phyloP scores from a whole-genome alignment of 805 yeast genomes.

The Starmerella gropengiesseri region DNA sequence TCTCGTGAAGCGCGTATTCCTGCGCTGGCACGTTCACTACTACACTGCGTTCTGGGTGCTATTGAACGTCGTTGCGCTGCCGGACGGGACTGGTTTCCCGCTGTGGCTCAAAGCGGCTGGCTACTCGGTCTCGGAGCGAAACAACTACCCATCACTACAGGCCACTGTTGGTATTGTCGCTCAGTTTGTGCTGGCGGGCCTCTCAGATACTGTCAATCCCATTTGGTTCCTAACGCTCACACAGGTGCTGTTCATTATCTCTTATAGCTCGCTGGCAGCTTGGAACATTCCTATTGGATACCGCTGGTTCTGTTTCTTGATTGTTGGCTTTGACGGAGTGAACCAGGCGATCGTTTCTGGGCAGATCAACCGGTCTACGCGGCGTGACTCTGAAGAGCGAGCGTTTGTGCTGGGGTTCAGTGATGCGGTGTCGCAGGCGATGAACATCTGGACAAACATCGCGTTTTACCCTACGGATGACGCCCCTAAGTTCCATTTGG shows the following conservation, averaged over 20 bases:
- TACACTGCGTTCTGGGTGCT: conserved; percentile 31
- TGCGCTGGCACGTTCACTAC: conserved; percentile 29
- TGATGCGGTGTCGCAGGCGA: conserved; percentile 35
- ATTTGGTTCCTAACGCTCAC: conserved; percentile 31
- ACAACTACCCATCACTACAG: conserved; percentile 36
- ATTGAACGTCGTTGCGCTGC: conserved; percentile 34
- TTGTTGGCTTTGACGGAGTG: conserved; percentile 31
- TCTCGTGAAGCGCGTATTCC: conserved; percentile 24
- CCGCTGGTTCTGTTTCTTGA: conserved; percentile 34
- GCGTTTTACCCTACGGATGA: conserved; percentile 35
- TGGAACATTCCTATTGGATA: conserved; percentile 36
- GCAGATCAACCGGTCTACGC: conserved; percentile 33
- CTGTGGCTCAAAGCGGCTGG: conserved; percentile 31
- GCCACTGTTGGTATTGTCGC: conserved; percentile 35
- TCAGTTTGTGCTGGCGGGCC: conserved; percentile 33
- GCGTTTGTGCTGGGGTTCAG: conserved; percentile 30
- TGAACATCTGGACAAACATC: conserved; percentile 39
- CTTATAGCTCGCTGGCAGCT: conserved; percentile 33
- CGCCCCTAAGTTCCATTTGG: conserved; percentile 35
- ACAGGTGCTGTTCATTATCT: conserved; percentile 31
- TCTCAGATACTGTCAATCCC: conserved; percentile 33
- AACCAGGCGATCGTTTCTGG: conserved; percentile 37
- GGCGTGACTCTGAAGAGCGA: conserved; percentile 30
- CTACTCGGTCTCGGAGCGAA: conserved; percentile 31
- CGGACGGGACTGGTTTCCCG: conserved; percentile 35